Percentiles rank a stretch among this genome's conserved stretches.
phyloP scores from a whole-genome alignment of 768 basidiomycete genomes.

The Lactarius hengduanensis region DNA sequence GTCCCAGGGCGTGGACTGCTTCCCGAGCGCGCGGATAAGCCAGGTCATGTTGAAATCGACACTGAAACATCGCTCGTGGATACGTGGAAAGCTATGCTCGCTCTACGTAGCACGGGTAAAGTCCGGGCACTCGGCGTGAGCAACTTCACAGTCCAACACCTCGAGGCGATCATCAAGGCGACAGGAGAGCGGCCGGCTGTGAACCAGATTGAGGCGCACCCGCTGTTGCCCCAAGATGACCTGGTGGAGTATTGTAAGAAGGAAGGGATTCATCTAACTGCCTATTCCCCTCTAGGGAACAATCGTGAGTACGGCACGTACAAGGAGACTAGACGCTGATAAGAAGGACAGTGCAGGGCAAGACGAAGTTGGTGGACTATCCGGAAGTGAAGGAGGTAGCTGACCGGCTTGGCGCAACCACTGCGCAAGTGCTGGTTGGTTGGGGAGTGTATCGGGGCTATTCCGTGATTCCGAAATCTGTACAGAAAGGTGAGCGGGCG shows the following conservation, averaged over 20 bases:
- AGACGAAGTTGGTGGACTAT: constrained; percentile 68
- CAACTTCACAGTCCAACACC: constrained; percentile 68
- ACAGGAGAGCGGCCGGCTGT: constrained; percentile 72
- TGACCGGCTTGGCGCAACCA: constrained; percentile 55
- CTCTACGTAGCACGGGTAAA: constrained; percentile 66
- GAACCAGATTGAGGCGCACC: constrained; percentile 87
- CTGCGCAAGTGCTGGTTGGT: constrained; percentile 81
- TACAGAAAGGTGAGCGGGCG: constrained; percentile 48
- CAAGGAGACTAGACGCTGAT: constrained; percentile 10
- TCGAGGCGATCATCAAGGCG: constrained; percentile 65
- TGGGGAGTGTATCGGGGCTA: constrained; percentile 77
- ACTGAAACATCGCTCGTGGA: constrained; percentile 60
- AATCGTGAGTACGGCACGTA: constrained; percentile 49
- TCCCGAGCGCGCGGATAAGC: constrained; percentile 49
- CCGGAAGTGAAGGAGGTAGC: constrained; percentile 61
- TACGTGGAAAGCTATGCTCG: constrained; percentile 81
- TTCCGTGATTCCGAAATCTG: constrained; percentile 84
- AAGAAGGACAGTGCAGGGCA: constrained; percentile 48
- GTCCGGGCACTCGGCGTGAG: constrained; percentile 76
- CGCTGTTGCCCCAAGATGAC: constrained; percentile 71
- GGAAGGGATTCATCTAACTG: constrained; percentile 69
- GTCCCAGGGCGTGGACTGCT: constrained; percentile 48
- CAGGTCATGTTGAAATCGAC: constrained; percentile 55
- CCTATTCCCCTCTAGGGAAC: constrained; percentile 75
- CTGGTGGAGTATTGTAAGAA: constrained; percentile 66